Conservation (phyloP, 257 asterid species). For the Solanum peruvianum region DNA sequence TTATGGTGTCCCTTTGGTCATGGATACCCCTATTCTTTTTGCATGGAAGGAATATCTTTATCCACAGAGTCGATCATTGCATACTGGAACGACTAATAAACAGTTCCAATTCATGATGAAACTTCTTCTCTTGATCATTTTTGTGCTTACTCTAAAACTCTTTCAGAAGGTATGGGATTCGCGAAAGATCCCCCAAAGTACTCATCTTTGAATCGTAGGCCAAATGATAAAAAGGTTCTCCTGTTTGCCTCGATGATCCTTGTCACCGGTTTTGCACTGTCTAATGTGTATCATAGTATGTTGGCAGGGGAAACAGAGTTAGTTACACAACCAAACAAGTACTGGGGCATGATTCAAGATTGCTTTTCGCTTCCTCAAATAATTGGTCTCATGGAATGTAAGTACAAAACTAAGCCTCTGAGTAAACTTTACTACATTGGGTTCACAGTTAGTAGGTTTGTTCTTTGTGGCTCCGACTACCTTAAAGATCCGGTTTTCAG, state of each 20-base stretch:
- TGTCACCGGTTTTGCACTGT: background rate
- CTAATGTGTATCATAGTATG: background rate
- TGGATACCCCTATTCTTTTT: background rate
- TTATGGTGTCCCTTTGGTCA: conserved; percentile 1
- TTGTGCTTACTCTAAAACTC: background rate
- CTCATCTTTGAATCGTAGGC: background rate
- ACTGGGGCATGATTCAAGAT: background rate
- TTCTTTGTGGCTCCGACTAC: conserved; percentile 4
- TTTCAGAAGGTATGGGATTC: conserved; percentile 3
- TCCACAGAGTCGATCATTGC: background rate
- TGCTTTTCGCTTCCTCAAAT: background rate
- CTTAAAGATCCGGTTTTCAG: conserved; percentile 6
- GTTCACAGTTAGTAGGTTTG: background rate
- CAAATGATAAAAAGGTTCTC: conserved; percentile 3
- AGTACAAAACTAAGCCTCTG: background rate
- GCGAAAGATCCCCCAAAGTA: background rate
- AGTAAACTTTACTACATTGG: conserved; percentile 8
- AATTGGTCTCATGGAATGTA: background rate
- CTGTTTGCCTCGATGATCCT: background rate
- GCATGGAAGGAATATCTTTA: background rate
- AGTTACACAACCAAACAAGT: background rate
- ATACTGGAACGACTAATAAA: background rate
- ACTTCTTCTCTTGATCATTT: background rate
- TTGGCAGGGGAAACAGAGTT: background rate
- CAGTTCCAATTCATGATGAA: background rate